Evolutionary conservation across 176 grass and related monocot species (phyloP), one percentile per base, ranked within the genome.

Genomic region (Tillandsia leiboldiana): DNA sequence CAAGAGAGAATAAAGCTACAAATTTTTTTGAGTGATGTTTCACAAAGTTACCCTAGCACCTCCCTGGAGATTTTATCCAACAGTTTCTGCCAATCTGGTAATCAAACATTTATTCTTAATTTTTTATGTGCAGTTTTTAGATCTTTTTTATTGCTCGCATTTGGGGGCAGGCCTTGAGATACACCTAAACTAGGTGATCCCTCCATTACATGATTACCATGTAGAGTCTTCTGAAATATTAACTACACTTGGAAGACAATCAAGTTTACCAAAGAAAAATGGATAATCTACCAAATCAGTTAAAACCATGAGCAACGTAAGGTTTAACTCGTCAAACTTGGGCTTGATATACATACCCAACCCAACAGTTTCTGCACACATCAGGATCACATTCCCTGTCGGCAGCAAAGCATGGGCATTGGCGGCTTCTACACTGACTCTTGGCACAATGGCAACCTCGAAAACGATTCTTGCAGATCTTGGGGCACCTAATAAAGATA

Each of bases 311-410:
- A 42, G 33, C 3, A 42, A 42, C 33, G 7, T 42, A 42, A 42
- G 33, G 33, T 42, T 42, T 42, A 42, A 42, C 33, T 42, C 6
- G 33, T 42, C 33, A 42, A 42, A 42, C 33, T 48, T 67, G 10
- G 56, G 56, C 1, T 61, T 42, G 33, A 61, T 65, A 75, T 73
- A 70, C 89, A 74, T 97, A 92, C 89, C 93, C 86, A 50, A 97
- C 84, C 89, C 93, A 97, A 63, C 93, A 97, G 85, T 92, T 97
- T 87, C 93, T 86, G 78, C 93, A 97, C 70, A 97, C 93, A 52
- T 97, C 93, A 72, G 93, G 93, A 67, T 97, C 93, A 6, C 93
- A 97, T 78, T 97, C 93, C 74, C 93, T 92, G 70, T 97, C 93
- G 47, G 93, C 93, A 75, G 93, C 93, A 83, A 97, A 92, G 64